phyloP scores from a whole-genome alignment of 176 grass and related monocot species.

The Oryza meridionalis region DNA sequence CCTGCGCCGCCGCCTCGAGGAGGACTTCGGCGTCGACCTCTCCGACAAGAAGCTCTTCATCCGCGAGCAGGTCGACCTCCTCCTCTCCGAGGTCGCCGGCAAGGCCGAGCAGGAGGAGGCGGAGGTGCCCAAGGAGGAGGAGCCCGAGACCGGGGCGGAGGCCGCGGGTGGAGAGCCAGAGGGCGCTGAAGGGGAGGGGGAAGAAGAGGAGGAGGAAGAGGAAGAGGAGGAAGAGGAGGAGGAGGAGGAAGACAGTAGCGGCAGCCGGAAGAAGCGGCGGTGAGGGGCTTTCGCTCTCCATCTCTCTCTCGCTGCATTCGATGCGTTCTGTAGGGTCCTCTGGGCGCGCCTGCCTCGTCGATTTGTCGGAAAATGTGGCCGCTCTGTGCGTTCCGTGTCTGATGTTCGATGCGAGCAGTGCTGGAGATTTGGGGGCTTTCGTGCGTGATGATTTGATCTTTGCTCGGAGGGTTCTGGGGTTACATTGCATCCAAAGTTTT shows the following conservation, averaged over 20 bases:
- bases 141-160: slow-evolving; percentile 36
- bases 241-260: slow-evolving; percentile 32
- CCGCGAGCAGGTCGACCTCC: slow-evolving; percentile 90
- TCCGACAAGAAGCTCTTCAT: slow-evolving; percentile 94
- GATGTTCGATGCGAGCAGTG: slow-evolving; percentile 13
- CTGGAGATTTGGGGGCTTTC: slow-evolving; percentile 13
- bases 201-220: neutral
- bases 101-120: slow-evolving; percentile 36
- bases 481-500: slow-evolving; percentile 12
- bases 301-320: slow-evolving; percentile 29
- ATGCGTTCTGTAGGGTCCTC: slow-evolving; percentile 16
- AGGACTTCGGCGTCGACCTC: slow-evolving; percentile 87
- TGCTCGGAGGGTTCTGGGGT: slow-evolving; percentile 1
- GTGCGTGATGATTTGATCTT: slow-evolving; percentile 9
- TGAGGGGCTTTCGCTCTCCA: slow-evolving; percentile 44
- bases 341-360: neutral
- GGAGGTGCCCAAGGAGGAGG: slow-evolving; percentile 32
- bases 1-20: slow-evolving; percentile 87
- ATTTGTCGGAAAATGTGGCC: slow-evolving; percentile 31
- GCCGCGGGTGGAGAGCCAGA: slow-evolving; percentile 32
- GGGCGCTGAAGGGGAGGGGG: slow-evolving; percentile 6
- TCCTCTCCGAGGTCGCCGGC: slow-evolving; percentile 60
- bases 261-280: slow-evolving; percentile 73
- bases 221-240: slow-evolving; percentile 68
- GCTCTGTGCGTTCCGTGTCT: neutral